A percentile compares a stretch with the other conserved stretches of the same genome.
These are phyloP conservation scores for Fusarium stilboides DNA, from an alignment of 2,329 filamentous ascomycete genomes.

Conservation along the genomic window DNA sequence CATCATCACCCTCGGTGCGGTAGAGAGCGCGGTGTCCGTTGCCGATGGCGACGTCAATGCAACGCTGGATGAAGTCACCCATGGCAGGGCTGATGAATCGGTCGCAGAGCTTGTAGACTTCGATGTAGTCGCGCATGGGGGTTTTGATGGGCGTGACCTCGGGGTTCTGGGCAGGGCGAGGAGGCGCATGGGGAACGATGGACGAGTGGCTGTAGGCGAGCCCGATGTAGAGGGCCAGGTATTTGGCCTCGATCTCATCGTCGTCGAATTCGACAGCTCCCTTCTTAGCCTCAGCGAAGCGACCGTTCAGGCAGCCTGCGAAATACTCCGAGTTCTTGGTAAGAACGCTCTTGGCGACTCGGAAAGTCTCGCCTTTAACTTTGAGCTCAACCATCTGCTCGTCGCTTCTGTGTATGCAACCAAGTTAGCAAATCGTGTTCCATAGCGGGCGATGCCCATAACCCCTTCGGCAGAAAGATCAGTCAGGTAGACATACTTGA, in stretches of 20 bases:
- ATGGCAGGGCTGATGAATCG: conserved; percentile 54
- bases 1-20: conserved; percentile 47
- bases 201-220: conserved; percentile 55
- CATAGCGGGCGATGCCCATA: not conserved
- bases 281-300: conserved; percentile 50
- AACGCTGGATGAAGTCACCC: conserved; percentile 50
- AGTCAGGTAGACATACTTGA: conserved; percentile 50
- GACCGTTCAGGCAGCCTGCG: conserved; percentile 47
- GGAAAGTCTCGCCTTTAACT: conserved; percentile 51
- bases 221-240: conserved; percentile 55
- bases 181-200: conserved; percentile 52
- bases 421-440: conserved; percentile 9
- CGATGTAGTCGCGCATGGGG: conserved; percentile 53
- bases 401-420: conserved; percentile 44
- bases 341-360: conserved; percentile 52
- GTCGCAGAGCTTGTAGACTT: conserved; percentile 57
- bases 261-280: conserved; percentile 48
- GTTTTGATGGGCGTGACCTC: conserved; percentile 48
- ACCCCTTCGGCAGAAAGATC: not conserved
- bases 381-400: conserved; percentile 52
- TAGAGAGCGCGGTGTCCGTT: conserved; percentile 55
- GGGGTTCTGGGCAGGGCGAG: conserved; percentile 45
- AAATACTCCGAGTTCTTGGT: conserved; percentile 56
- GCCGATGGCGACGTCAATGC: conserved; percentile 51
- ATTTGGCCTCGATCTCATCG: conserved; percentile 54